Conservation (phyloP, 163 green algal species). For the Picocystis sp. region DNA sequence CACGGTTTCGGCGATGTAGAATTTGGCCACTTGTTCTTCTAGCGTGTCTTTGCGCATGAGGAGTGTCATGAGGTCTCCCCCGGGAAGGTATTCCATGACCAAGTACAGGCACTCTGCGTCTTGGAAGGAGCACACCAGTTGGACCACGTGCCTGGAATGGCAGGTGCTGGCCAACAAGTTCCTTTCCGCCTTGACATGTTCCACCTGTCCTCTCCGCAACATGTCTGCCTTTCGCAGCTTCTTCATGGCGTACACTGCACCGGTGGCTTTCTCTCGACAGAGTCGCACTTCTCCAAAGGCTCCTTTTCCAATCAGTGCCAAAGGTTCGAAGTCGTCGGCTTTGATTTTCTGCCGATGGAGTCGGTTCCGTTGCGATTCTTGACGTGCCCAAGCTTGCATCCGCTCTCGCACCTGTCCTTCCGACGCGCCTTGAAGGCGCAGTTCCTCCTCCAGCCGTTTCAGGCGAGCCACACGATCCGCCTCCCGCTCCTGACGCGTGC, state of each 20-base stretch:
- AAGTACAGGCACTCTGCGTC: conserved; percentile 90
- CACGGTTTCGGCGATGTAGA: conserved; percentile 63
- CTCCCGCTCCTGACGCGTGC: no score
- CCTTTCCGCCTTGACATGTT: conserved; percentile 89
- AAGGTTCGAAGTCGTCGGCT: conserved; percentile 78
- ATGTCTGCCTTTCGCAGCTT: conserved; percentile 94
- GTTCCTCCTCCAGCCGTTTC: no score
- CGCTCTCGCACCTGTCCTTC: no score
- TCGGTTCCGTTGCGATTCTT: no score
- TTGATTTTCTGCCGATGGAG: conserved; percentile 46
- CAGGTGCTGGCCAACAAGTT: conserved; percentile 80
- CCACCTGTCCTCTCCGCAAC: conserved; percentile 84
- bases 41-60: conserved; percentile 94
- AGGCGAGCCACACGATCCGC: no score
- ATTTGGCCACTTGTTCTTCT: conserved; percentile 43
- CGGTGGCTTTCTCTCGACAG: conserved; percentile 56
- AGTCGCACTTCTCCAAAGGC: conserved; percentile 94
- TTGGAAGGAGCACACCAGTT: conserved; percentile 16
- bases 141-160: conserved; percentile 52
- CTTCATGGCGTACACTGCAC: conserved; percentile 91
- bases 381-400: no score
- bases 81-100: conserved; percentile 95
- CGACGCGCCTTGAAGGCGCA: no score
- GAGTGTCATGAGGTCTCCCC: conserved; percentile 95
- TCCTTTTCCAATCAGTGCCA: conserved; percentile 89